Percentiles rank a stretch among this genome's conserved stretches.
Evolutionary conservation across 2,329 filamentous ascomycete species (phyloP).

Genomic region (Coniosporium tulheliwenetii): DNA sequence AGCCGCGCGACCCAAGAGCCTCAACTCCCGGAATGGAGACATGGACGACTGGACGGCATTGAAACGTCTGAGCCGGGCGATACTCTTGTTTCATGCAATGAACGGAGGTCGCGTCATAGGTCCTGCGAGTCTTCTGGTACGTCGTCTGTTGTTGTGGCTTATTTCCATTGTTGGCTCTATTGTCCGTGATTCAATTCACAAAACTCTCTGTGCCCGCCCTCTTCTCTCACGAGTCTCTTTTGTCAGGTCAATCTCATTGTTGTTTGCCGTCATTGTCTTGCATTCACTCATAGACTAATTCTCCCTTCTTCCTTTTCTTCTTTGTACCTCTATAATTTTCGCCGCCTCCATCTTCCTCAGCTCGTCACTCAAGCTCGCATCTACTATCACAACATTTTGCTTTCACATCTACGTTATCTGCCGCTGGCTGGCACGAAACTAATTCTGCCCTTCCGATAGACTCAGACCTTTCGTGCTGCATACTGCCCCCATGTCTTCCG

Average conservation of each 20-base stretch:
- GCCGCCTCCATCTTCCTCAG: not conserved
- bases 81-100: conserved; percentile 19
- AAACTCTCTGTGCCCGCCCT: not conserved
- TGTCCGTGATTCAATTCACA: conserved; percentile 1
- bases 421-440: conserved; percentile 1
- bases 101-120: conserved; percentile 16
- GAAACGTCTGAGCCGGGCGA: conserved; percentile 24
- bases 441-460: not conserved
- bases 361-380: not conserved
- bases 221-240: not conserved
- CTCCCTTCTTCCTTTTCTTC: not conserved
- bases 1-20: conserved; percentile 17
- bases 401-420: conserved; percentile 4
- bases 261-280: not conserved
- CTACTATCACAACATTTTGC: conserved; percentile 1
- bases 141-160: conserved; percentile 8
- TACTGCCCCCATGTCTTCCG: conserved; percentile 27
- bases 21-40: conserved; percentile 24
- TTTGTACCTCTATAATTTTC: not conserved
- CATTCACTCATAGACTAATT: conserved; percentile 1
- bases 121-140: conserved; percentile 24
- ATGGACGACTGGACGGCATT: conserved; percentile 22
- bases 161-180: conserved; percentile 2
- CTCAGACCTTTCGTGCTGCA: conserved; percentile 2
- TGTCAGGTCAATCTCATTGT: not conserved